phyloP scores from a whole-genome alignment of 2,329 filamentous ascomycete genomes.

The Penicillium vulpinum region DNA sequence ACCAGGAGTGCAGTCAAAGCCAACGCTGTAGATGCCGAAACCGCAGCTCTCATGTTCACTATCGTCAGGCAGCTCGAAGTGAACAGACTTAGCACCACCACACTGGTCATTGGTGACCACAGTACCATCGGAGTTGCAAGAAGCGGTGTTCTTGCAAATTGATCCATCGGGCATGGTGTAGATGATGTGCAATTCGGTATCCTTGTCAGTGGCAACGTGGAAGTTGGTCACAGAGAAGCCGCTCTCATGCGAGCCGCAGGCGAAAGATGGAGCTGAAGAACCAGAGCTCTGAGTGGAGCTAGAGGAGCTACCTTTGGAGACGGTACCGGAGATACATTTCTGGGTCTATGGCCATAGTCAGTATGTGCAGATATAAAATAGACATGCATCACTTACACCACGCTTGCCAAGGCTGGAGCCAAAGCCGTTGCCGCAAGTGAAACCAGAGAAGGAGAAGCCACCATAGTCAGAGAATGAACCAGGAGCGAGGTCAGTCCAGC shows the following conservation, averaged over 20 bases:
- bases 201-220: slow-evolving; percentile 71
- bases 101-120: slow-evolving; percentile 82
- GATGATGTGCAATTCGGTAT: slow-evolving; percentile 79
- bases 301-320: slow-evolving; percentile 57
- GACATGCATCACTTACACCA: slow-evolving; percentile 44
- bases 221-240: slow-evolving; percentile 74
- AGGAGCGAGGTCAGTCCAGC: slow-evolving; percentile 64
- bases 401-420: slow-evolving; percentile 22
- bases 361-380: neutral
- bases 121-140: slow-evolving; percentile 67
- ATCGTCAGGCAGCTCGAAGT: slow-evolving; percentile 63
- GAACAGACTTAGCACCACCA: slow-evolving; percentile 82
- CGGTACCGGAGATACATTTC: slow-evolving; percentile 49
- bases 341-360: slow-evolving; percentile 38
- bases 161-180: slow-evolving; percentile 83
- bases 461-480: slow-evolving; percentile 67
- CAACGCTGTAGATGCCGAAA: slow-evolving; percentile 54
- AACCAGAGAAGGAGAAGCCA: slow-evolving; percentile 73
- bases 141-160: slow-evolving; percentile 73
- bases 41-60: slow-evolving; percentile 62
- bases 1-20: slow-evolving; percentile 32
- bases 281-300: slow-evolving; percentile 25
- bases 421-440: slow-evolving; percentile 64
- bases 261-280: slow-evolving; percentile 60
- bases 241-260: slow-evolving; percentile 53